A percentile compares a stretch with the other conserved stretches of the same genome.
Conservation (phyloP, 2,329 filamentous ascomycete species). For the Nigrospora sphaerica region DNA sequence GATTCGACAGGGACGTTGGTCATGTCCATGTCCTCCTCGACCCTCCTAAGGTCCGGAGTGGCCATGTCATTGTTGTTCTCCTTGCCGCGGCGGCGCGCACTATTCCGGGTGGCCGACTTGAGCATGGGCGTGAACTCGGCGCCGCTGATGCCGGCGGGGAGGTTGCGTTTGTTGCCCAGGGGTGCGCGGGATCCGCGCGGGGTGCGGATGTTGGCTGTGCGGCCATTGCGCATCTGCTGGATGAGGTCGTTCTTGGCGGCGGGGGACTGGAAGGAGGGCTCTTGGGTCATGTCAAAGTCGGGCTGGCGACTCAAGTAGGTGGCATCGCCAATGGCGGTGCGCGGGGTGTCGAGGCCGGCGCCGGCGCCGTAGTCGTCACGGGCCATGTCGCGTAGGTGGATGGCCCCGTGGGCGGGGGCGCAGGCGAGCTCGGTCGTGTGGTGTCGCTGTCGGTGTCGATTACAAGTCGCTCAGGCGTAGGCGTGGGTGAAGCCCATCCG, state of each 20-base stretch:
- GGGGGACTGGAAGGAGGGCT: constrained; percentile 80
- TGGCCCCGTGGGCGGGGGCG: no score
- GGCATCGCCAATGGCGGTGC: constrained; percentile 76
- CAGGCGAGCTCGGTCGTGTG: no score
- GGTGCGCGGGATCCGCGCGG: constrained; percentile 63
- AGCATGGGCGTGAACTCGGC: constrained; percentile 92
- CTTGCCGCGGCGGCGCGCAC: constrained; percentile 56
- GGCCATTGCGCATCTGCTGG: constrained; percentile 64
- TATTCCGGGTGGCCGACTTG: constrained; percentile 70
- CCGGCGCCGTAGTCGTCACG: constrained; percentile 41
- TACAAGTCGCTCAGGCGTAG: no score
- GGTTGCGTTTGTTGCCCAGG: constrained; percentile 64
- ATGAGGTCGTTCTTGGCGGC: constrained; percentile 71
- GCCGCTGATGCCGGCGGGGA: constrained; percentile 56
- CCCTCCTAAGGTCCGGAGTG: constrained; percentile 64
- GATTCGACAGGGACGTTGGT: constrained; percentile 67
- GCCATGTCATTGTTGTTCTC: constrained; percentile 52
- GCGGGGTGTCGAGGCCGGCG: constrained; percentile 72
- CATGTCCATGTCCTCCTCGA: constrained; percentile 62
- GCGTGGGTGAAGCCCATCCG: no score
- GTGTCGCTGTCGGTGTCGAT: no score
- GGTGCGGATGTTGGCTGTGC: constrained; percentile 58
- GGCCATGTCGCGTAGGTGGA: constrained; percentile 40
- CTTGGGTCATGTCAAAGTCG: constrained; percentile 79
- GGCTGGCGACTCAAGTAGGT: constrained; percentile 66